phyloP scores from a whole-genome alignment of 169 alveolate species.

The Eimeria necatrix region DNA sequence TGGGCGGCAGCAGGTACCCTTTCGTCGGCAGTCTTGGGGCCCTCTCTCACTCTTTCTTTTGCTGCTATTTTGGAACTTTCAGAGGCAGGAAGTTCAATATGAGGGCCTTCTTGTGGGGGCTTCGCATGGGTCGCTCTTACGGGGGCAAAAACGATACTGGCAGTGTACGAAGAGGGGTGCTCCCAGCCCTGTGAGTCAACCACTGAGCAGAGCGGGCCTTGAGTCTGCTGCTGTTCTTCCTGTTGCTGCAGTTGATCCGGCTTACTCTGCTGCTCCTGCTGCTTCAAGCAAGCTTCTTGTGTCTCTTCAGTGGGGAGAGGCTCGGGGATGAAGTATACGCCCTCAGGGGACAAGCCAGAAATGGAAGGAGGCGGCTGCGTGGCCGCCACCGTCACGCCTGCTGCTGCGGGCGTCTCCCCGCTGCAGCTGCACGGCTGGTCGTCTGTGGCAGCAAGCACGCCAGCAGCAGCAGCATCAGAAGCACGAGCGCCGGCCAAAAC shows the following conservation, averaged over 20 bases:
- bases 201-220: background rate
- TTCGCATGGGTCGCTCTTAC: background rate
- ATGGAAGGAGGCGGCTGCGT: constrained; percentile 19
- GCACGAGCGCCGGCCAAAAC: background rate
- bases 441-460: constrained; percentile 55
- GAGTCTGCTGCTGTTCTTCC: background rate
- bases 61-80: background rate
- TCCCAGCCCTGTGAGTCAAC: background rate
- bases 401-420: constrained; percentile 6
- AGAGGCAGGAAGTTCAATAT: no score
- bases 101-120: no score
- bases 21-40: background rate
- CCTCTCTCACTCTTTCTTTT: background rate
- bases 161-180: constrained; percentile 41
- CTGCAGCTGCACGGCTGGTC: constrained; percentile 43
- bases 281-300: background rate
- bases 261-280: background rate
- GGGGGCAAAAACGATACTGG: constrained; percentile 20
- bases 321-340: constrained; percentile 52
- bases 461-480: constrained; percentile 77
- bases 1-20: background rate
- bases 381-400: background rate
- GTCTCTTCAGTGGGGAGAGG: constrained; percentile 26
- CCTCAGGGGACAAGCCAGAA: constrained; percentile 36
- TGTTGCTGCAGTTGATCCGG: background rate